These are phyloP conservation scores for Geotrichum phurueaensis DNA, from an alignment of 1,139 yeast genomes.

Conservation along the genomic window DNA sequence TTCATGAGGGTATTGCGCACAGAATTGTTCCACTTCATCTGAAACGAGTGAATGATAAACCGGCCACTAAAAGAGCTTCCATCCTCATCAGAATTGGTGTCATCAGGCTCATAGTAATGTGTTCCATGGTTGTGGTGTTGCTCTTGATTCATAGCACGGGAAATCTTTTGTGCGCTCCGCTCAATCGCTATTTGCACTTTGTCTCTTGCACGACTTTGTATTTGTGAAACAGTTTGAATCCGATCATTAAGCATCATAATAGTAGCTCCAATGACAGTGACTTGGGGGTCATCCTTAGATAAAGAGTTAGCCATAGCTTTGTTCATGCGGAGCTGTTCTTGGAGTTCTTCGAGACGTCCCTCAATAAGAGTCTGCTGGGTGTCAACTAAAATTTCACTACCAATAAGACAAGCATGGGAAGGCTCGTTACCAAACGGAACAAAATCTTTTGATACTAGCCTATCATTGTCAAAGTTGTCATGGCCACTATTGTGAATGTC, in stretches of 20 bases:
- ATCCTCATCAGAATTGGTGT: conserved; percentile 11
- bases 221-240: conserved; percentile 28
- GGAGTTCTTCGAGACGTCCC: conserved; percentile 38
- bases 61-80: conserved; percentile 57
- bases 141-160: conserved; percentile 6
- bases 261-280: conserved; percentile 29
- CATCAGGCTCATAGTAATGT: conserved; percentile 6
- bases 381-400: conserved; percentile 35
- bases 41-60: conserved; percentile 70
- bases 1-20: conserved; percentile 56
- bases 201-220: conserved; percentile 4
- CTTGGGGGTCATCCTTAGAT: conserved; percentile 17
- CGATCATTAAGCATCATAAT: conserved; percentile 37
- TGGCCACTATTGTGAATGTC: conserved; percentile 30
- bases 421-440: conserved; percentile 63
- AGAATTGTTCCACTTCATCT: conserved; percentile 70
- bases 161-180: conserved; percentile 13
- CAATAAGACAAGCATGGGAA: conserved; percentile 64
- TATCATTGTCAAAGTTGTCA: conserved; percentile 6
- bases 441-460: neutral
- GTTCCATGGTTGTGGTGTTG: neutral
- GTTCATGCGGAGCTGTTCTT: conserved; percentile 41
- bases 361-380: conserved; percentile 32
- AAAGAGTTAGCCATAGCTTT: conserved; percentile 36
- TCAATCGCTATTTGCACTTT: conserved; percentile 12